A percentile compares a stretch with the other conserved stretches of the same genome.
These are phyloP conservation scores for Raphanus raphanistrum DNA, from an alignment of 345 rosid species.

Conservation along the genomic window DNA sequence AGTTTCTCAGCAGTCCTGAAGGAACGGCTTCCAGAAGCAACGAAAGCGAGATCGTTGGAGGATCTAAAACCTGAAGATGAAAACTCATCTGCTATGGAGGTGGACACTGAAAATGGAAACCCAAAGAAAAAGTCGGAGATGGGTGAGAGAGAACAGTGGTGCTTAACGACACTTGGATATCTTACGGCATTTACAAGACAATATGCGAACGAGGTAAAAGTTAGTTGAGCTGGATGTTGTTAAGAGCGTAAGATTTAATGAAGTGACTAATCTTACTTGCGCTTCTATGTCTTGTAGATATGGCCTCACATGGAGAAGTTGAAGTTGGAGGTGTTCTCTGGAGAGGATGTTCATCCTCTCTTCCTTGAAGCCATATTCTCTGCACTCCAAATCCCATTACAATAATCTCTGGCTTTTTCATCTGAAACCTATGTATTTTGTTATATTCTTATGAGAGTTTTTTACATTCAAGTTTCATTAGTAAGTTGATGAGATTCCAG, in stretches of 20 bases:
- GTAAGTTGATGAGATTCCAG: not conserved
- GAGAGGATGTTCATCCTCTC: conserved; percentile 72
- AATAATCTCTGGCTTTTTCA: not conserved
- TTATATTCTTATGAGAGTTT: not conserved
- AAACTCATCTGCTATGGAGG: conserved; percentile 67
- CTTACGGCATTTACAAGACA: conserved; percentile 88
- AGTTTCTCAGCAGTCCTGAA: conserved; percentile 67
- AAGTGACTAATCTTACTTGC: conserved; percentile 7
- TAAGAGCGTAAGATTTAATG: not conserved
- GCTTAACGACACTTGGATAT: conserved; percentile 84
- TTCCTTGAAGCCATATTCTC: conserved; percentile 65
- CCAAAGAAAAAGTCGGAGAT: conserved; percentile 57
- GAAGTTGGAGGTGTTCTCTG: conserved; percentile 59
- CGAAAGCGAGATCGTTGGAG: conserved; percentile 56
- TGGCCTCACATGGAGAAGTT: conserved; percentile 85
- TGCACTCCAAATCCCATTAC: conserved; percentile 38
- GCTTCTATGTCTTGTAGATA: conserved; percentile 48
- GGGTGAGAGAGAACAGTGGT: conserved; percentile 93
- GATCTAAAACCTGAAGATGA: conserved; percentile 72
- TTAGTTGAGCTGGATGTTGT: not conserved
- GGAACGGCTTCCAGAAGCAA: conserved; percentile 79
- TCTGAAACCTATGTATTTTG: not conserved
- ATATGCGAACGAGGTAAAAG: conserved; percentile 80
- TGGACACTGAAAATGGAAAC: conserved; percentile 68
- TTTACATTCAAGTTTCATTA: conserved; percentile 11